phyloP scores from a whole-genome alignment of 805 yeast species.

The Candida pseudoglaebosa region DNA sequence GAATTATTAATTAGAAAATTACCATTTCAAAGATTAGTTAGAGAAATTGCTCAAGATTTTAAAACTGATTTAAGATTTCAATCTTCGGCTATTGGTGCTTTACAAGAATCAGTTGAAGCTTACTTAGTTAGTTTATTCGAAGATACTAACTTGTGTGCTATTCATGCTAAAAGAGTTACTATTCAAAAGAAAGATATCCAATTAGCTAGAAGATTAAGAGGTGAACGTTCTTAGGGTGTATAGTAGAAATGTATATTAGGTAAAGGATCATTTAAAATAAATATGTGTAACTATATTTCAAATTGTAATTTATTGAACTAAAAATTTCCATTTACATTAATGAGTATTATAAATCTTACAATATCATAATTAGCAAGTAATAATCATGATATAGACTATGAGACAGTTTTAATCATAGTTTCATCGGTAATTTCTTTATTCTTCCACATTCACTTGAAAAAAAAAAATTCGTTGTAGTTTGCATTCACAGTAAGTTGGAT shows the following conservation, averaged over 20 bases:
- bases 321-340: too few species aligned
- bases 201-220: conserved; percentile 48
- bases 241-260: conserved; percentile 3
- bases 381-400: too few species aligned
- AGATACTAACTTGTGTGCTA: conserved; percentile 48
- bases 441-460: too few species aligned
- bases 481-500: too few species aligned
- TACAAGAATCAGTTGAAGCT: conserved; percentile 46
- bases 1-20: conserved; percentile 45
- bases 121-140: conserved; percentile 45
- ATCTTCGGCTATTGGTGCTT: conserved; percentile 45
- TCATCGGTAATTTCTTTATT: too few species aligned
- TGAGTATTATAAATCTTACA: too few species aligned
- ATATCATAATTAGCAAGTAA: too few species aligned
- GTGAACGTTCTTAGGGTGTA: conserved; percentile 41
- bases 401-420: too few species aligned
- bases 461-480: too few species aligned
- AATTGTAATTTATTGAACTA: too few species aligned
- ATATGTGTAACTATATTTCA: too few species aligned
- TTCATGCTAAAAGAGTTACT: conserved; percentile 47
- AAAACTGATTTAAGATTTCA: conserved; percentile 46
- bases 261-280: too few species aligned
- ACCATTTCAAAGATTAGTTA: conserved; percentile 46
- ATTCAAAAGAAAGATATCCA: conserved; percentile 47
- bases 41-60: conserved; percentile 47